Conservation (phyloP, 164 flowering plant species). For the Amborella trichopoda region DNA sequence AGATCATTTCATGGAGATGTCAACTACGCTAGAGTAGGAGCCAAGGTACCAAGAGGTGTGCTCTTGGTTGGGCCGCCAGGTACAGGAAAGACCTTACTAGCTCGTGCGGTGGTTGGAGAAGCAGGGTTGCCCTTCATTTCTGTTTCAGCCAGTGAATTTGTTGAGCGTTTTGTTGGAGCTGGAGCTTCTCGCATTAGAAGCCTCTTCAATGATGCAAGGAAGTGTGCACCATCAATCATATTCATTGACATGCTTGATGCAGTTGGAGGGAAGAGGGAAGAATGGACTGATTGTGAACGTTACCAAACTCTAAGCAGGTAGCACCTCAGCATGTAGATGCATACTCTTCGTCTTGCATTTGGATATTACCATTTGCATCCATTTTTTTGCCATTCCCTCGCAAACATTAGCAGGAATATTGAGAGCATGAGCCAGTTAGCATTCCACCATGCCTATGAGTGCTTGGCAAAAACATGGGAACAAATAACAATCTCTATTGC, state of each 20-base stretch:
- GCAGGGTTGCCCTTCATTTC: conserved; percentile 95
- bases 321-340: no score
- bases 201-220: conserved; percentile 75
- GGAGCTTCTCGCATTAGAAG: conserved; percentile 98
- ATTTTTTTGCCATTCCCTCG: neutral
- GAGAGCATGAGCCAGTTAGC: no score
- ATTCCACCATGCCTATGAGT: no score
- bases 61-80: conserved; percentile 95
- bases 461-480: no score
- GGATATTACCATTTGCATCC: neutral
- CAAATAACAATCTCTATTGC: neutral
- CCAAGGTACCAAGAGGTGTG: conserved; percentile 91
- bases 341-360: conserved; percentile 1
- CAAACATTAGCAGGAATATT: no score
- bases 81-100: conserved; percentile 94
- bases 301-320: conserved; percentile 96
- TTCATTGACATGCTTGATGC: conserved; percentile 99
- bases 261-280: conserved; percentile 94
- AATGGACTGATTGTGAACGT: conserved; percentile 94
- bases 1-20: conserved; percentile 81
- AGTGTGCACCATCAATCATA: conserved; percentile 83
- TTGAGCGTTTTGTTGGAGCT: conserved; percentile 95
- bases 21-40: conserved; percentile 75
- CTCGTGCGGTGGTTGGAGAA: conserved; percentile 99
- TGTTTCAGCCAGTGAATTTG: conserved; percentile 98